Conservation (phyloP, 129 eudicot species). For the Flaveria ramosissima region DNA sequence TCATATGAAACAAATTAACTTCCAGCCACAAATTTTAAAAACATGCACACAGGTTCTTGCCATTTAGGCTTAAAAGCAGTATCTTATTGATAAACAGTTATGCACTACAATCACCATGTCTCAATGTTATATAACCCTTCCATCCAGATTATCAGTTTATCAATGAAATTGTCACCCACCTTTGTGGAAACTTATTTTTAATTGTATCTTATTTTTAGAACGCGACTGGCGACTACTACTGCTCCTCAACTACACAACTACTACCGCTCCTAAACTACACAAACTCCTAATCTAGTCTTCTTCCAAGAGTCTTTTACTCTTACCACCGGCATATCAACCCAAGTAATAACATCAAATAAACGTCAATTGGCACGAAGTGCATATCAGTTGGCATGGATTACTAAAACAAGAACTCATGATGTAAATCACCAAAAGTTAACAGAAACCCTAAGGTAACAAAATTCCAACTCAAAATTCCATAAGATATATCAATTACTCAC, state of each 20-base stretch:
- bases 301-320: no score
- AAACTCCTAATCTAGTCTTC: no score
- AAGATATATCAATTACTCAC: conserved; percentile 36
- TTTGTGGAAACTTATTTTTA: no score
- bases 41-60: background rate
- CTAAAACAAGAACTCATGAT: background rate
- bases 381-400: background rate
- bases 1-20: background rate
- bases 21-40: background rate
- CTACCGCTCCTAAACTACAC: no score
- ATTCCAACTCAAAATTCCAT: conserved; percentile 3
- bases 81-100: background rate
- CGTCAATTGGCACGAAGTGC: background rate
- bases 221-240: no score
- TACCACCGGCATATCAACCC: no score
- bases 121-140: background rate
- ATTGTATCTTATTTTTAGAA: no score
- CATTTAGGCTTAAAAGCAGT: background rate
- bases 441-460: conserved; percentile 11
- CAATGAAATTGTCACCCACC: background rate
- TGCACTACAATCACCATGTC: background rate
- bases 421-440: background rate
- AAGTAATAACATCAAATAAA: background rate
- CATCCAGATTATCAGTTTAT: background rate
- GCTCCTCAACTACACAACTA: no score